A percentile compares a stretch with the other conserved stretches of the same genome.
These are phyloP conservation scores for Colletotrichum sp. DNA, from an alignment of 2,329 filamentous ascomycete genomes.

Conservation along the genomic window DNA sequence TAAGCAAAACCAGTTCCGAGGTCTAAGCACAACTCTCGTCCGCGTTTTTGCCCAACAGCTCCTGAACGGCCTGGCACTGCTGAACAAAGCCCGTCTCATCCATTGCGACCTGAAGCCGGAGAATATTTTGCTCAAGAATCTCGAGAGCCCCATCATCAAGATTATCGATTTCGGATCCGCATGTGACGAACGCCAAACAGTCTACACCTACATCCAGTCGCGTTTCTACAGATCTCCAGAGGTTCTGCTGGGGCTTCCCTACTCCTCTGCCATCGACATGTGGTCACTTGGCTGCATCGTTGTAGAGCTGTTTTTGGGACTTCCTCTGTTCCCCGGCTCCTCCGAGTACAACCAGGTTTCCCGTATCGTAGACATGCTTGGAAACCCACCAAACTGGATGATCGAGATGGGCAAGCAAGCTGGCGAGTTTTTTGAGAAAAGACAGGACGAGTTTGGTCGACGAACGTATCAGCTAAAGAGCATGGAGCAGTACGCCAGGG, in stretches of 20 bases:
- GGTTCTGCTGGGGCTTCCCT: constrained; percentile 91
- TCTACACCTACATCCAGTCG: constrained; percentile 99
- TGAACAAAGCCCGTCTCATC: constrained; percentile 96
- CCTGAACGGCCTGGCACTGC: constrained; percentile 85
- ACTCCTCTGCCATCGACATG: constrained; percentile 99
- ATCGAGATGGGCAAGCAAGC: constrained; percentile 98
- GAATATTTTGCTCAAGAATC: constrained; percentile 96
- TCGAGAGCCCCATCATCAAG: constrained; percentile 99
- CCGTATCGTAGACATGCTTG: constrained; percentile 96
- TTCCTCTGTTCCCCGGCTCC: constrained; percentile 94
- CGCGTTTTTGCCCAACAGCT: constrained; percentile 97
- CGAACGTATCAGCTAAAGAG: constrained; percentile 92
- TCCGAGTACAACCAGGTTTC: constrained; percentile 99
- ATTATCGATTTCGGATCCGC: constrained; percentile 99
- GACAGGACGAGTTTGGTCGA: constrained; percentile 87
- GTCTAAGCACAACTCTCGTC: constrained; percentile 93
- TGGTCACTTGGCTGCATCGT: constrained; percentile 99
- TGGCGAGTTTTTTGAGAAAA: constrained; percentile 95
- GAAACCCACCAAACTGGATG: constrained; percentile 98
- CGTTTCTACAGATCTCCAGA: constrained; percentile 97
- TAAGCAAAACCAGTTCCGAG: constrained; percentile 99
- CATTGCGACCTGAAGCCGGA: constrained; percentile 98
- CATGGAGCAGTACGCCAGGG: constrained; percentile 96
- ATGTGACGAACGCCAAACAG: constrained; percentile 96
- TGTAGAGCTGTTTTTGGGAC: constrained; percentile 92